These are phyloP conservation scores for Blumeriella jaapii DNA, from an alignment of 2,329 filamentous ascomycete genomes.

Conservation along the genomic window DNA sequence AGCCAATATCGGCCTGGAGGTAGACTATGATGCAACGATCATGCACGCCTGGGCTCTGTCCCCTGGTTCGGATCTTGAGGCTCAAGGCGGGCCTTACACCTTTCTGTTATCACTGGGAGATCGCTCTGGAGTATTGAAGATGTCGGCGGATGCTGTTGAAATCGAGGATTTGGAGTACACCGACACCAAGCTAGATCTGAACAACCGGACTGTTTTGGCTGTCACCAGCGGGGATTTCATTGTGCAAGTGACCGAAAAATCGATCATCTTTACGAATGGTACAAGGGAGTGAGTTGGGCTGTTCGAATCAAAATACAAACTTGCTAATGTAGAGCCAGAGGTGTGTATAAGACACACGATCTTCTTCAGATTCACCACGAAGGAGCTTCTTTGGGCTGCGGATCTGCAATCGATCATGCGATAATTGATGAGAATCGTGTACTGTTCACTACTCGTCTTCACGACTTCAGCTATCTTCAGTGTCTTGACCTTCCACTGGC, in stretches of 20 bases:
- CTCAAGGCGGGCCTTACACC: conserved; percentile 14
- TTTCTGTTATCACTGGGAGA: conserved; percentile 24
- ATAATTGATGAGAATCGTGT: conserved; percentile 16
- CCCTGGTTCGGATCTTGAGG: conserved; percentile 6
- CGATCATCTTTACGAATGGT: conserved; percentile 18
- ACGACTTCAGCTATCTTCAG: conserved; percentile 13
- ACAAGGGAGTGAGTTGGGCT: conserved; percentile 12
- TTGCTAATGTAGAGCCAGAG: conserved; percentile 11
- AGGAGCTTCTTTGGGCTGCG: conserved; percentile 4
- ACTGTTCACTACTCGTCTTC: conserved; percentile 18
- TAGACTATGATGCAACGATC: conserved; percentile 38
- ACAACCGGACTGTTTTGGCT: conserved; percentile 40
- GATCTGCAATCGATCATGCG: conserved; percentile 16
- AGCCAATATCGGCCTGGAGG: conserved; percentile 50
- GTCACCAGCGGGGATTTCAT: conserved; percentile 29
- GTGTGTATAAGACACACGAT: conserved; percentile 8
- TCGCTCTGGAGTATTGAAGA: conserved; percentile 29
- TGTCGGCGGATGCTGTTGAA: conserved; percentile 37
- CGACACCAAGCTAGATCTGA: conserved; percentile 38
- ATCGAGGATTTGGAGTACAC: conserved; percentile 34
- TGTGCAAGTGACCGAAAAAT: conserved; percentile 43
- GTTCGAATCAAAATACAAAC: not conserved
- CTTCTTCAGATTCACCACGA: conserved; percentile 8
- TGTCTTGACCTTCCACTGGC: conserved; percentile 9
- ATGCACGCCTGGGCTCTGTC: conserved; percentile 42